Conservation (phyloP, 1,139 yeast genomes). For the Candida labiduridarum region DNA sequence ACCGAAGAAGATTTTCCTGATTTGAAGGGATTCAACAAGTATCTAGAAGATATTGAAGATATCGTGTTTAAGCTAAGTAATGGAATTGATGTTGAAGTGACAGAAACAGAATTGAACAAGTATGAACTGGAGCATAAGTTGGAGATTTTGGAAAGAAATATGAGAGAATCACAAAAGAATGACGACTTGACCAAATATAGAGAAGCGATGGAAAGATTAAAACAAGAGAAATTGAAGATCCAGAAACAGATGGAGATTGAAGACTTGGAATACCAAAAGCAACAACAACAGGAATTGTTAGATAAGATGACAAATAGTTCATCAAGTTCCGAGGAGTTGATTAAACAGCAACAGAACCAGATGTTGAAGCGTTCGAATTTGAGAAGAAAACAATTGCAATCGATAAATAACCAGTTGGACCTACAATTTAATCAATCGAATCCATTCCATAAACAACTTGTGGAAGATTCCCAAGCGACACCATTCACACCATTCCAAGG, state of each 20-base stretch:
- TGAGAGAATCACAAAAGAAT: conserved; percentile 70
- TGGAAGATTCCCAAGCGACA: conserved; percentile 29
- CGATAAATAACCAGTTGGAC: conserved; percentile 55
- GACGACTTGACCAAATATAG: conserved; percentile 64
- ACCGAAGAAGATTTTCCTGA: conserved; percentile 70
- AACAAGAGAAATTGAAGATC: conserved; percentile 59
- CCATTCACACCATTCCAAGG: conserved; percentile 97
- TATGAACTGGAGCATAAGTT: conserved; percentile 80
- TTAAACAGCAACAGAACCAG: conserved; percentile 41
- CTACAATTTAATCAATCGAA: conserved; percentile 36
- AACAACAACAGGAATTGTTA: conserved; percentile 68
- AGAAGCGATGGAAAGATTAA: conserved; percentile 57
- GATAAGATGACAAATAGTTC: conserved; percentile 62
- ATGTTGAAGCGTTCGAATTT: conserved; percentile 64
- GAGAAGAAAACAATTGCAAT: conserved; percentile 67
- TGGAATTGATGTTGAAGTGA: conserved; percentile 68
- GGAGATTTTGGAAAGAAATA: conserved; percentile 63
- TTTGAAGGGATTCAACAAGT: conserved; percentile 66
- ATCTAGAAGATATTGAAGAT: conserved; percentile 82
- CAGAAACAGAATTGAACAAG: conserved; percentile 66
- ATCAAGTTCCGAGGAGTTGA: conserved; percentile 55
- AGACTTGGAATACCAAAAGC: conserved; percentile 56
- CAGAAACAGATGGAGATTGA: conserved; percentile 76
- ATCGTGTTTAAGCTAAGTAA: conserved; percentile 76
- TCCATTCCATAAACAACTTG: conserved; percentile 25